Conservation (phyloP, 805 yeast genomes). For the Tanozyma kutaoensis region DNA sequence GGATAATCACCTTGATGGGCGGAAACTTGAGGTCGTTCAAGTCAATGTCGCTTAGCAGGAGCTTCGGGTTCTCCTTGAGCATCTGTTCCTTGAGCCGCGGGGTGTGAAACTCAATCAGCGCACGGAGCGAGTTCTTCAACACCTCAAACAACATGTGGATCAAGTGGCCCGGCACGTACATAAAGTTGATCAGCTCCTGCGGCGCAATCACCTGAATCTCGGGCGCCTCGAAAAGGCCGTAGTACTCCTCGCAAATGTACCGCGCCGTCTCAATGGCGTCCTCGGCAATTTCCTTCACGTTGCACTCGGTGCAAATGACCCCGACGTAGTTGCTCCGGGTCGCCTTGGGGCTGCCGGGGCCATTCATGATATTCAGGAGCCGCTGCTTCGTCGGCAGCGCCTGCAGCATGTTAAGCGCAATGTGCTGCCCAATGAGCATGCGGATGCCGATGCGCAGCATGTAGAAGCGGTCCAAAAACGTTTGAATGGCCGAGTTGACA, state of each 20-base stretch:
- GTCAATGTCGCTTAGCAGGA: constrained; percentile 22
- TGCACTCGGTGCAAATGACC: constrained; percentile 75
- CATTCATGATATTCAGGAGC: constrained; percentile 21
- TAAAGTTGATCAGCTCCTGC: constrained; percentile 56
- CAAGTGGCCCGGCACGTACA: constrained; percentile 89
- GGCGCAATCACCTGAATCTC: constrained; percentile 68
- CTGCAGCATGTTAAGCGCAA: constrained; percentile 65
- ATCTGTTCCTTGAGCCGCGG: constrained; percentile 28
- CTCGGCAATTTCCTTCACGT: constrained; percentile 68
- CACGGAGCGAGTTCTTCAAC: constrained; percentile 74
- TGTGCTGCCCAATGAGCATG: constrained; percentile 90
- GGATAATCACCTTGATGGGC: constrained; percentile 74
- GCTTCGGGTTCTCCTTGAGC: constrained; percentile 27
- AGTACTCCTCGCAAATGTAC: constrained; percentile 84
- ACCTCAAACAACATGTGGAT: constrained; percentile 87
- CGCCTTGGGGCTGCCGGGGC: constrained; percentile 6
- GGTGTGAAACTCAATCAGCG: constrained; percentile 74
- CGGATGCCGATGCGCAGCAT: constrained; percentile 87
- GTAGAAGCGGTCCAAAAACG: constrained; percentile 75
- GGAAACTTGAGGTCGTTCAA: constrained; percentile 64
- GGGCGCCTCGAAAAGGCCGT: constrained; percentile 79
- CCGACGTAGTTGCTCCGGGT: constrained; percentile 61
- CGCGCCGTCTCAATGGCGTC: constrained; percentile 87
- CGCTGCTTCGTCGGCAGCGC: constrained; percentile 26
- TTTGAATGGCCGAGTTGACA: constrained; percentile 63